phyloP scores from a whole-genome alignment of 2,329 filamentous ascomycete genomes.

The Fusarium hainanense region DNA sequence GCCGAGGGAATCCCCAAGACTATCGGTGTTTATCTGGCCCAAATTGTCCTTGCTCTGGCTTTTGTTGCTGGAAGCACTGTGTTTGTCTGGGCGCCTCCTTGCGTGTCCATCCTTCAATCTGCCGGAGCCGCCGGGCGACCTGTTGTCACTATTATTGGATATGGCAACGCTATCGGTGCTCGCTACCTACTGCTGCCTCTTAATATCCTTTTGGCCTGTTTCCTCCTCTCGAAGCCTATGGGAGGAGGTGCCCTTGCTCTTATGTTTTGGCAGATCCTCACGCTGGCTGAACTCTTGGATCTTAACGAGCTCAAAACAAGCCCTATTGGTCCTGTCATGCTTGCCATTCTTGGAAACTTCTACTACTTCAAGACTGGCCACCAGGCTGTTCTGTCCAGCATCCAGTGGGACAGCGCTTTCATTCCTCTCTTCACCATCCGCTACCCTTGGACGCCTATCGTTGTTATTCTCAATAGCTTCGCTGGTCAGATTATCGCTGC shows the following conservation, averaged over 20 bases:
- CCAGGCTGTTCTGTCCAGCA: conserved; percentile 85
- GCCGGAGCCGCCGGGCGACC: conserved; percentile 58
- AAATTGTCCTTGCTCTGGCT: conserved; percentile 81
- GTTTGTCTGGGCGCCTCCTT: conserved; percentile 87
- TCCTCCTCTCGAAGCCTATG: conserved; percentile 93
- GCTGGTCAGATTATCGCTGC: conserved; percentile 88
- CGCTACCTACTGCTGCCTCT: conserved; percentile 87
- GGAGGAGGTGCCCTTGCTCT: conserved; percentile 85
- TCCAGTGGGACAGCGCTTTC: conserved; percentile 97
- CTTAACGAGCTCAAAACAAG: conserved; percentile 70
- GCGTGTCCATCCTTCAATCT: conserved; percentile 75
- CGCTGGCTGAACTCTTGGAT: conserved; percentile 74
- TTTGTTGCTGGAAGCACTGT: conserved; percentile 86
- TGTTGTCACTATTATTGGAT: conserved; percentile 84
- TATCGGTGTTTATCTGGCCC: conserved; percentile 80
- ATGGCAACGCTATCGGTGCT: conserved; percentile 91
- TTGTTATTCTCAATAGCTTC: conserved; percentile 87
- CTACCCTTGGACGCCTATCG: conserved; percentile 89
- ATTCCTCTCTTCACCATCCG: conserved; percentile 83
- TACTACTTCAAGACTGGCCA: conserved; percentile 99
- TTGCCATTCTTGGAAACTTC: conserved; percentile 90
- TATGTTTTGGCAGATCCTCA: conserved; percentile 89
- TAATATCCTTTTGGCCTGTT: conserved; percentile 79
- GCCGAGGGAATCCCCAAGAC: conserved; percentile 75
- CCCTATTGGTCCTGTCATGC: conserved; percentile 83